phyloP scores from a whole-genome alignment of 768 basidiomycete species.

The Xerocomellus intermedius region DNA sequence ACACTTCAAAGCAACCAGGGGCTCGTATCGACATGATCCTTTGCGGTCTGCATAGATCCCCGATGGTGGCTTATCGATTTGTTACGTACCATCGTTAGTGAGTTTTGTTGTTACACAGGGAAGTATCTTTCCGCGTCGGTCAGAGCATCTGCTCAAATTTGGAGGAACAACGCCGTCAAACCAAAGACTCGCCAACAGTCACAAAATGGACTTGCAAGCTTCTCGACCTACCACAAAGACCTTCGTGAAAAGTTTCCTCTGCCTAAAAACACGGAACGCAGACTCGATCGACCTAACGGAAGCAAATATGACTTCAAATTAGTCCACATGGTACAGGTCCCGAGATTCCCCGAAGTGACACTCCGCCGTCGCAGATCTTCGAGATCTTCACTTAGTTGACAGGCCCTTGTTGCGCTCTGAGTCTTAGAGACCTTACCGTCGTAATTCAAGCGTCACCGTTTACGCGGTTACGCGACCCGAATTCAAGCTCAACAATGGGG shows the following conservation, averaged over 20 bases:
- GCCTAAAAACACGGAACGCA: not conserved
- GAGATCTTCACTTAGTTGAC: not conserved
- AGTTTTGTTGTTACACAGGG: not conserved
- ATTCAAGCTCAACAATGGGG: constrained; percentile 25
- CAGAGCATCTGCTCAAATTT: not conserved
- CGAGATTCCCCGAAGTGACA: not conserved
- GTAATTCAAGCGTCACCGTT: constrained; percentile 7
- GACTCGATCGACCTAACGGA: constrained; percentile 5
- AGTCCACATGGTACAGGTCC: not conserved
- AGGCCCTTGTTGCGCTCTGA: constrained; percentile 3
- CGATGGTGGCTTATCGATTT: constrained; percentile 1
- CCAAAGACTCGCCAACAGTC: not conserved
- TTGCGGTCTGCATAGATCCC: constrained; percentile 11
- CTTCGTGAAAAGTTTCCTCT: not conserved
- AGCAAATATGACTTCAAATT: constrained; percentile 7
- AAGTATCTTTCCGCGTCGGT: not conserved
- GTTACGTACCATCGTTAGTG: constrained; percentile 19
- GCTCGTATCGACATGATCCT: constrained; percentile 3
- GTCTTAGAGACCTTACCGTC: constrained; percentile 4
- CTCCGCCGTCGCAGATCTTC: not conserved
- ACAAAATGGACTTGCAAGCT: not conserved
- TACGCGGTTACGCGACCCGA: constrained; percentile 19
- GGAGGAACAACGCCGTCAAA: not conserved
- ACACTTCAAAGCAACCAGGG: constrained; percentile 26
- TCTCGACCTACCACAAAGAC: not conserved